Base-by-base conservation (phyloP, 441 rosid genomes). In the Erodium trifolium region DNA sequence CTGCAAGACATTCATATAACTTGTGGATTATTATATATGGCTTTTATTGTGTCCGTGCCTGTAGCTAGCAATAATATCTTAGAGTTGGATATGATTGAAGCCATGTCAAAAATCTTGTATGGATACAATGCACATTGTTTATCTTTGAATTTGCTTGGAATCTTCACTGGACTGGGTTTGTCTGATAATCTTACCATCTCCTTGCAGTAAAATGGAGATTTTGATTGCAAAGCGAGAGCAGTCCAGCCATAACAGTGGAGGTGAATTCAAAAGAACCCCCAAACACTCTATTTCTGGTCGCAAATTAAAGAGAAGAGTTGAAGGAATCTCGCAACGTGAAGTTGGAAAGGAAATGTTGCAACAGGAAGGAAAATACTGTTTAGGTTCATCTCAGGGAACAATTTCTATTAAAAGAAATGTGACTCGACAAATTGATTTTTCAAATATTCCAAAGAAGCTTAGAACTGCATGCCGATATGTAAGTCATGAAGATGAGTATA, bases 201-300 rank as follows among this genome's bases (percentile, higher is more conserved):
- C 70, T 63, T 75, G 81, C 80, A 78, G 86, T 71, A 71, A 71
- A 45, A 80, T 82, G 88, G 77, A 76, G 5, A 75, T 82, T 4
- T 55, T 76, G 73, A 63, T 80, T 62, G 78, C 78, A 34, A 72
- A 78, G 70, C 68, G 27, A 59, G 77, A 66, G 8, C 64, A 63
- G 63, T 66, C 76, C 29, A 41, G 69, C 19, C 14, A 67, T 43
- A 65, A 51, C 70, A 7, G 14, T 35, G 67, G 49, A 67, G 39
- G 18, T 14, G 47, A 67, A 57, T 37, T 49, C 70, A 68, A 63
- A 71, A 70, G 69, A 37, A 51, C 67, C 19, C 47, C 23, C 5
- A 73, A 47, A 41, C 10, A 73, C 35, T 55, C 70, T 29, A 12
- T 29, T 2, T 68, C 80, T 0, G 49, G 77, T 75, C 63, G 5